Conservation (phyloP, 2,329 filamentous ascomycete species). For the Catunica adiposa region DNA sequence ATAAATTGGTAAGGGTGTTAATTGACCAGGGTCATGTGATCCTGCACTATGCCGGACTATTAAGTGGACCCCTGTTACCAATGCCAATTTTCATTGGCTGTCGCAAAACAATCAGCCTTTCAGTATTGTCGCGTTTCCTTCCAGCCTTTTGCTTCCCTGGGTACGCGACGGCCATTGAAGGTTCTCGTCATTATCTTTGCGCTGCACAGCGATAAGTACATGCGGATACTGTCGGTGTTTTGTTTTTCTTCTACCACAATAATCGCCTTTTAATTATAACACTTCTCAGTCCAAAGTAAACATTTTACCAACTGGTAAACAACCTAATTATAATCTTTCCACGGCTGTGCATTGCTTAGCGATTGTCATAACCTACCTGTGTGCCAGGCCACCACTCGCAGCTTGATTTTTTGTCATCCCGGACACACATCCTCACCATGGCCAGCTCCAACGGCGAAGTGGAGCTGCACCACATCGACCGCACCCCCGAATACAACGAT, state of each 20-base stretch:
- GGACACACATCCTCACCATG: constrained; percentile 17
- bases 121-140: constrained; percentile 12
- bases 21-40: constrained; percentile 3
- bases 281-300: too few relatives aligned
- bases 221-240: background rate
- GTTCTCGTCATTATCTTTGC: background rate
- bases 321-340: too few relatives aligned
- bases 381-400: background rate
- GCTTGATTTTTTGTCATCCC: background rate
- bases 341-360: background rate
- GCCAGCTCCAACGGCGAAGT: constrained; percentile 22
- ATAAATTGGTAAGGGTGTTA: background rate
- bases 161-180: constrained; percentile 8
- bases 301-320: too few relatives aligned
- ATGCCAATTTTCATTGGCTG: constrained; percentile 10
- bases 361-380: background rate
- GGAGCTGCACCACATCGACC: constrained; percentile 33
- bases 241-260: background rate
- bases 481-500: constrained; percentile 55
- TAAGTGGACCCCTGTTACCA: constrained; percentile 5
- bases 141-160: constrained; percentile 8
- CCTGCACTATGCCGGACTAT: background rate
- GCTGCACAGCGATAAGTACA: background rate
- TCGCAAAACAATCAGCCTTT: constrained; percentile 13
- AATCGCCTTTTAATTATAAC: too few relatives aligned